Percentiles rank a stretch among this genome's conserved stretches.
phyloP scores from a whole-genome alignment of 2,329 filamentous ascomycete species.

The Ophiostoma sp. region DNA sequence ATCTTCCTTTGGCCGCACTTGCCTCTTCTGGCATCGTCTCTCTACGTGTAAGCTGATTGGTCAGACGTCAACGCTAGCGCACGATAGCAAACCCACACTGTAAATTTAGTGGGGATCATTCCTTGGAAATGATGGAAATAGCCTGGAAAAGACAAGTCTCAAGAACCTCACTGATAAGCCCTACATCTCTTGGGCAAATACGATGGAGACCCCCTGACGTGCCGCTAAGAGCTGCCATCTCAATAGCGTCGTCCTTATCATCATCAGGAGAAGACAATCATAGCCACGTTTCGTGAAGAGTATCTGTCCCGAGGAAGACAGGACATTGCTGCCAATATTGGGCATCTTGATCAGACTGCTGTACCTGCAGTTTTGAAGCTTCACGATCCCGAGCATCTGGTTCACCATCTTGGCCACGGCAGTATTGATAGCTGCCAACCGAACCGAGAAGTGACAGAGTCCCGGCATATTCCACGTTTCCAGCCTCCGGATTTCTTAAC shows the following conservation, averaged over 20 bases:
- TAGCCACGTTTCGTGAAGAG: too few species aligned
- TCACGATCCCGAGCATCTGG: background rate
- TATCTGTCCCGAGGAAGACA: background rate
- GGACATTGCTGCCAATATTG: background rate
- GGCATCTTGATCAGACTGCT: background rate
- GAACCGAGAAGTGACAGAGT: too few species aligned
- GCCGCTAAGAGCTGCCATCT: background rate
- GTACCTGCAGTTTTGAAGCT: background rate
- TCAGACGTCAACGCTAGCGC: background rate
- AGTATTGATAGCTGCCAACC: too few species aligned
- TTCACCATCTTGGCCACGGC: background rate
- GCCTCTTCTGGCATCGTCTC: background rate
- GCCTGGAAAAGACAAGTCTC: background rate
- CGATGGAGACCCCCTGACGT: too few species aligned
- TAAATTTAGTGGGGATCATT: background rate
- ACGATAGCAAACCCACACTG: background rate
- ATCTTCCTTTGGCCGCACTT: background rate
- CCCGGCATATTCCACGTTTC: background rate
- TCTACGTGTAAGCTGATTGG: slow-evolving; percentile 3
- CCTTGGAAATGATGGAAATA: background rate
- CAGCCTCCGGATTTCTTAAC: background rate
- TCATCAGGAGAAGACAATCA: too few species aligned
- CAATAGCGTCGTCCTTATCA: background rate
- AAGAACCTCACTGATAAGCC: background rate
- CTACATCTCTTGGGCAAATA: background rate